phyloP scores from a whole-genome alignment of 2,329 filamentous ascomycete genomes.

The Alternaria triticina region DNA sequence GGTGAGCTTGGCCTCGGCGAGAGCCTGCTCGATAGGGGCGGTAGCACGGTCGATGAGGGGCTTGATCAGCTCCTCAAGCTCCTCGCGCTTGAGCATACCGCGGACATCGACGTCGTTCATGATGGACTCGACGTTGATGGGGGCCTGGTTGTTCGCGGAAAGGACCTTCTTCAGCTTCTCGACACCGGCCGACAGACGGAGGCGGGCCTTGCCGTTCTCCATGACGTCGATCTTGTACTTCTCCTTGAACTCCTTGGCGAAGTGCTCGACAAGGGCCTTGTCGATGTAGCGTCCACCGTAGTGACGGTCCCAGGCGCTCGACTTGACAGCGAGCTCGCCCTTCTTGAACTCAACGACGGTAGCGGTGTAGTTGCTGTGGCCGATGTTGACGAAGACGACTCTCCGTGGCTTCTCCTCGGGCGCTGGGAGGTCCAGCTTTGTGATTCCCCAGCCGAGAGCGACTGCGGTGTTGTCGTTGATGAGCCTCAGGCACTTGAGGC shows the following conservation, averaged over 20 bases:
- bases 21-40: constrained; percentile 82
- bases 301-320: constrained; percentile 91
- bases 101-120: constrained; percentile 98
- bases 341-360: constrained; percentile 97
- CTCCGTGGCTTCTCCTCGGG: constrained; percentile 91
- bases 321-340: constrained; percentile 92
- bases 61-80: constrained; percentile 89
- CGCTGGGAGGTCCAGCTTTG: constrained; percentile 88
- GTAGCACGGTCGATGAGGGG: constrained; percentile 78
- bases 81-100: constrained; percentile 88
- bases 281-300: constrained; percentile 98
- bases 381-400: constrained; percentile 92
- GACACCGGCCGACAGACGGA: constrained; percentile 84
- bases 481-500: constrained; percentile 87
- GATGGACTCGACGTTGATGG: constrained; percentile 94
- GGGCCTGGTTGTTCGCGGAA: constrained; percentile 90
- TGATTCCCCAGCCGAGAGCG: constrained; percentile 96
- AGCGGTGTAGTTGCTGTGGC: constrained; percentile 93
- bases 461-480: constrained; percentile 99
- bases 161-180: constrained; percentile 99
- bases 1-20: constrained; percentile 90
- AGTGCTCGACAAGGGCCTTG: constrained; percentile 91
- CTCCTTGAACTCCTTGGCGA: constrained; percentile 93
- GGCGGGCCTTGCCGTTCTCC: constrained; percentile 85
- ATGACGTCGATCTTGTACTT: constrained; percentile 98